Percentiles rank a stretch among this genome's conserved stretches.
phyloP scores from a whole-genome alignment of 1,284 basidiomycete species.

The Fistulina hepatica region DNA sequence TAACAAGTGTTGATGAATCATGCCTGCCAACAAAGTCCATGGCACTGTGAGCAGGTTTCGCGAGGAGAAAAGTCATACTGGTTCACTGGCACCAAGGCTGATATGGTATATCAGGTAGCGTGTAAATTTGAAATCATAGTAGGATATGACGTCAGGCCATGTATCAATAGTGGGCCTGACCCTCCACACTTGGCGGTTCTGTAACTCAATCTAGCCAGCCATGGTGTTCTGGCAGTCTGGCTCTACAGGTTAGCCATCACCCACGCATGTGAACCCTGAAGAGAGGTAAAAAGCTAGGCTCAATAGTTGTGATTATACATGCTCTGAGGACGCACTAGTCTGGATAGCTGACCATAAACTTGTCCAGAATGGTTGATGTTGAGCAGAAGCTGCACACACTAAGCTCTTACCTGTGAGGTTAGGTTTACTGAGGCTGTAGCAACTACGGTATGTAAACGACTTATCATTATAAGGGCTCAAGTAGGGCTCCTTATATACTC shows the following conservation, averaged over 20 bases:
- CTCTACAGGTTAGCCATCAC: conserved; percentile 52
- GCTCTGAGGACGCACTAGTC: no score
- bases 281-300: no score
- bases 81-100: conserved; percentile 39
- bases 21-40: neutral
- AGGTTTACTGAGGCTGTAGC: no score
- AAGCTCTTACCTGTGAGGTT: no score
- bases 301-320: no score
- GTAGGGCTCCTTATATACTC: no score
- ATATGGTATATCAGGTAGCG: conserved; percentile 57
- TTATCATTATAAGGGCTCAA: no score
- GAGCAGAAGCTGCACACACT: no score
- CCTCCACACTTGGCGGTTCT: conserved; percentile 54
- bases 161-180: conserved; percentile 57
- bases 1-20: conserved; percentile 2
- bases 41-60: conserved; percentile 61
- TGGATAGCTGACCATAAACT: conserved; percentile 74
- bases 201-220: conserved; percentile 79
- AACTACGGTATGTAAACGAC: no score
- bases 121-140: conserved; percentile 56
- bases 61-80: conserved; percentile 62
- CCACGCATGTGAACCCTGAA: conserved; percentile 61
- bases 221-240: conserved; percentile 54
- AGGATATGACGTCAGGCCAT: conserved; percentile 65
- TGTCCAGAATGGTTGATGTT: conserved; percentile 53